Conservation (phyloP, 805 yeast species). For the Cyberlindnera euphorbiiphila region DNA sequence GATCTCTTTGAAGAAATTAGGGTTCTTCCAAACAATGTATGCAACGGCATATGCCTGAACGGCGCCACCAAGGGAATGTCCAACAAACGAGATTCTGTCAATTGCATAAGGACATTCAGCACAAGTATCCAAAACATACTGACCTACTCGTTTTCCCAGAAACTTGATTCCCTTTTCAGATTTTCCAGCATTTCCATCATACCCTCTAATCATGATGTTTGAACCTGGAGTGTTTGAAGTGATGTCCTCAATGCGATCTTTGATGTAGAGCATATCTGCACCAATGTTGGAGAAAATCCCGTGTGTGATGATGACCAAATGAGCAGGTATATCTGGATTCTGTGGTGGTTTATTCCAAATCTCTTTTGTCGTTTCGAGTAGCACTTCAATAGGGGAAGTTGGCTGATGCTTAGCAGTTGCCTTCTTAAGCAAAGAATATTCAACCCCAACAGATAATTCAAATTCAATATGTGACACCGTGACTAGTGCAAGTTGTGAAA, state of each 20-base stretch:
- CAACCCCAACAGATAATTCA: constrained; percentile 55
- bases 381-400: constrained; percentile 19
- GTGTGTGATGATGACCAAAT: constrained; percentile 82
- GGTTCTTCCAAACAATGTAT: constrained; percentile 55
- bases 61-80: constrained; percentile 92
- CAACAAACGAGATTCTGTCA: constrained; percentile 74
- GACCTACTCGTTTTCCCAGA: constrained; percentile 77
- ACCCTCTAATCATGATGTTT: constrained; percentile 80
- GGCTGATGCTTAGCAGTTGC: constrained; percentile 1
- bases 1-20: constrained; percentile 61
- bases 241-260: constrained; percentile 65
- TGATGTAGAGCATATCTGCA: constrained; percentile 84
- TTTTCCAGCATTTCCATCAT: constrained; percentile 75
- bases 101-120: constrained; percentile 44
- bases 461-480: constrained; percentile 64
- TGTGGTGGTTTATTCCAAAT: constrained; percentile 74
- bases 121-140: constrained; percentile 47
- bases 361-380: constrained; percentile 52
- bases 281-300: constrained; percentile 89
- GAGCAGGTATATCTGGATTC: constrained; percentile 53
- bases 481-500: constrained; percentile 75
- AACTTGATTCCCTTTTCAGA: constrained; percentile 87
- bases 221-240: constrained; percentile 17
- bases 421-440: constrained; percentile 27
- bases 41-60: constrained; percentile 90